Evolutionary conservation across 768 basidiomycete genomes (phyloP).

Genomic region (Lactarius trivialis): DNA sequence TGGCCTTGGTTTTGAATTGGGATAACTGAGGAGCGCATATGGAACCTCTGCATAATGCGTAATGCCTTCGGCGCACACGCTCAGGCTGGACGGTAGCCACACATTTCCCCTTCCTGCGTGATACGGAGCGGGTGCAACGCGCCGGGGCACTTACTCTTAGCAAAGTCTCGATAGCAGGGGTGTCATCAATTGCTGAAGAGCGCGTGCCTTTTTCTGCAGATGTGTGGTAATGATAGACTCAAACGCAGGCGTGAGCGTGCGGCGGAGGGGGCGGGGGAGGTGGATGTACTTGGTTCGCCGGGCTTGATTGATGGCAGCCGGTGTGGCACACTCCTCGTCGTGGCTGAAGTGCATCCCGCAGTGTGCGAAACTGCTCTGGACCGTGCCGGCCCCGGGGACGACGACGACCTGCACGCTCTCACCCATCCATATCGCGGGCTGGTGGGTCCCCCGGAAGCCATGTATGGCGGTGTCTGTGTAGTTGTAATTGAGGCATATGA

Average conservation of each 20-base stretch:
- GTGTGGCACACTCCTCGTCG: slow-evolving; percentile 10
- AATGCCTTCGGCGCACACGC: slow-evolving; percentile 21
- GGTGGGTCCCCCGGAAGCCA: not conserved
- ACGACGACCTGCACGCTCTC: too few species aligned
- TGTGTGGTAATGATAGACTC: slow-evolving; percentile 57
- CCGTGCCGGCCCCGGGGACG: slow-evolving; percentile 46
- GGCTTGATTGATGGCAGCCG: slow-evolving; percentile 12
- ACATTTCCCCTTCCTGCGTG: slow-evolving; percentile 20
- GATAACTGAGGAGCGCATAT: slow-evolving; percentile 2
- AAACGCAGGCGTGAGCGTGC: slow-evolving; percentile 30
- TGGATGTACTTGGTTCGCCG: slow-evolving; percentile 1
- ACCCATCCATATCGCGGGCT: too few species aligned
- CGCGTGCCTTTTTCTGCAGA: slow-evolving; percentile 40
- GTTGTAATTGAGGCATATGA: slow-evolving; percentile 38
- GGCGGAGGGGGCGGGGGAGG: slow-evolving; percentile 27
- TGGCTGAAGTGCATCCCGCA: slow-evolving; percentile 50
- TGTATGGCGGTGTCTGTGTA: too few species aligned
- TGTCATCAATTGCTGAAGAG: slow-evolving; percentile 37
- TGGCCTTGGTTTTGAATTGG: slow-evolving; percentile 9
- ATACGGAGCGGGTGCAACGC: slow-evolving; percentile 25
- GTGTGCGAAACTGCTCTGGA: slow-evolving; percentile 50
- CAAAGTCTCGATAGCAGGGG: slow-evolving; percentile 38
- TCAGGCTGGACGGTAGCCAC: slow-evolving; percentile 5
- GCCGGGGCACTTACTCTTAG: slow-evolving; percentile 25
- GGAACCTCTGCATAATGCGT: slow-evolving; percentile 12